phyloP scores from a whole-genome alignment of 2,329 filamentous ascomycete species.

The Macrophomina phaseolina region DNA sequence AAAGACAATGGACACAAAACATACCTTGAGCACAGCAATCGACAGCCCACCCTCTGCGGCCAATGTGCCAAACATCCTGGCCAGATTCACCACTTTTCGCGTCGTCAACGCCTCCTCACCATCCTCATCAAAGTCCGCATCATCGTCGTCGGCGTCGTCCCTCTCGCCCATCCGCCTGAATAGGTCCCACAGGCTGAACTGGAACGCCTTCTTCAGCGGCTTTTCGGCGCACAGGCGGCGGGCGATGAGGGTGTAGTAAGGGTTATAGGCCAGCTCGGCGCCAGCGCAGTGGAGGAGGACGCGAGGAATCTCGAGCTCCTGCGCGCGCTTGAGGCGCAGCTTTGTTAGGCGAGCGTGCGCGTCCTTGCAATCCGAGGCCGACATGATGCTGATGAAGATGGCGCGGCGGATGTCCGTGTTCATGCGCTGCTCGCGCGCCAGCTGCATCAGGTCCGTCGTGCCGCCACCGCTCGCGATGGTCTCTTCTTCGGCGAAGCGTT shows the following conservation, averaged over 20 bases:
- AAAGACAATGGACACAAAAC: neutral
- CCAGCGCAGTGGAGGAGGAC: slow-evolving; percentile 88
- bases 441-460: slow-evolving; percentile 68
- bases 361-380: slow-evolving; percentile 81
- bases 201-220: slow-evolving; percentile 81
- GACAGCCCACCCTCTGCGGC: slow-evolving; percentile 65
- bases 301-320: slow-evolving; percentile 83
- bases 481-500: slow-evolving; percentile 24
- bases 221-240: slow-evolving; percentile 76
- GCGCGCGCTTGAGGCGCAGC: slow-evolving; percentile 81
- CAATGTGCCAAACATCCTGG: slow-evolving; percentile 68
- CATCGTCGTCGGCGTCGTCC: slow-evolving; percentile 63
- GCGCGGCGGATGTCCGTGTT: slow-evolving; percentile 84
- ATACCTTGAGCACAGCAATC: slow-evolving; percentile 62
- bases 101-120: slow-evolving; percentile 59
- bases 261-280: slow-evolving; percentile 84
- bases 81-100: slow-evolving; percentile 69
- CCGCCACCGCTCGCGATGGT: slow-evolving; percentile 39
- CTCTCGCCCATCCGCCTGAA: slow-evolving; percentile 86
- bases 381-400: slow-evolving; percentile 93
- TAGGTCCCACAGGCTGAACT: slow-evolving; percentile 83
- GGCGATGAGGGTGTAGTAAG: slow-evolving; percentile 89
- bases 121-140: slow-evolving; percentile 60
- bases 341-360: slow-evolving; percentile 80
- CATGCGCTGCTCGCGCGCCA: slow-evolving; percentile 84